Conservation (phyloP, 768 basidiomycete genomes). For the Suillus discolor region DNA sequence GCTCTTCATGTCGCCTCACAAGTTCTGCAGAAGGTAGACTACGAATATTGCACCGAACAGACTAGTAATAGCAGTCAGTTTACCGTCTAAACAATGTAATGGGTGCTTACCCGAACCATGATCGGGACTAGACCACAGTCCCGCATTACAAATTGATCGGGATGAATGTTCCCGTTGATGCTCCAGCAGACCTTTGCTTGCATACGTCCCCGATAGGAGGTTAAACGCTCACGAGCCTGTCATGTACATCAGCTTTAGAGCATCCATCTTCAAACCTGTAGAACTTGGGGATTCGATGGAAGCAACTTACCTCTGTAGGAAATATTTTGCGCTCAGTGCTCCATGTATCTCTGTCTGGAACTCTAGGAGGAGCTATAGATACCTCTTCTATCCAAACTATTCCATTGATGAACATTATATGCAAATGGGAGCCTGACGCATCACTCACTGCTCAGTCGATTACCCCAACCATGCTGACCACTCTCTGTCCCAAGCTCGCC, state of each 20-base stretch:
- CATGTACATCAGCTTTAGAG: background rate
- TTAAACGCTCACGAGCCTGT: slow-evolving; percentile 90
- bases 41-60: slow-evolving; percentile 89
- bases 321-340: slow-evolving; percentile 79
- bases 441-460: slow-evolving; percentile 79
- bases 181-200: slow-evolving; percentile 85
- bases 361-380: slow-evolving; percentile 81
- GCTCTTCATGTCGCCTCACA: slow-evolving; percentile 90
- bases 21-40: slow-evolving; percentile 84
- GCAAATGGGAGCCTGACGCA: slow-evolving; percentile 11
- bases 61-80: slow-evolving; percentile 46
- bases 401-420: slow-evolving; percentile 14
- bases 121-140: slow-evolving; percentile 94
- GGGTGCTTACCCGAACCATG: slow-evolving; percentile 88
- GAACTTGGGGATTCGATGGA: background rate
- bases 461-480: slow-evolving; percentile 68
- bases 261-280: background rate
- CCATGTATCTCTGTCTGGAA: slow-evolving; percentile 78
- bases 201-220: slow-evolving; percentile 92
- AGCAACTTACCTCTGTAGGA: slow-evolving; percentile 75
- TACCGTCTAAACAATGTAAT: background rate
- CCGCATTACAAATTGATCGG: slow-evolving; percentile 64
- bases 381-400: slow-evolving; percentile 94
- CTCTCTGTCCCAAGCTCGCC: slow-evolving; percentile 54
- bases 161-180: slow-evolving; percentile 64